A percentile compares a stretch with the other conserved stretches of the same genome.
Conservation (phyloP, 345 rosid genomes). For the Arabis alpina region DNA sequence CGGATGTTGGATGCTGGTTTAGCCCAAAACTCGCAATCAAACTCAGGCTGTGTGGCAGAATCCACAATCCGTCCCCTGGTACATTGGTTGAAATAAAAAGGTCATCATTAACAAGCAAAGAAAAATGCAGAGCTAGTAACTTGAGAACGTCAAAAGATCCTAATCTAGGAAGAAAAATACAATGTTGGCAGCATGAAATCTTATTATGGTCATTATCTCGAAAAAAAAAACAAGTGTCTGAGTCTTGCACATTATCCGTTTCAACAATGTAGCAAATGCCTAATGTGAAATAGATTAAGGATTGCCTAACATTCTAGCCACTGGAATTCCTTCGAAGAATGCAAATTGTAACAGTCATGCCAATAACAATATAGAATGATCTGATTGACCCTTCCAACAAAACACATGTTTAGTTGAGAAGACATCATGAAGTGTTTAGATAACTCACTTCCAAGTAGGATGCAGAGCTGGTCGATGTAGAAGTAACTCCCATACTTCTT, state of each 20-base stretch:
- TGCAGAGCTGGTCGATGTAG: slow-evolving; percentile 48
- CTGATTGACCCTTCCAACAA: slow-evolving; percentile 1
- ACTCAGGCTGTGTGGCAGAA: slow-evolving; percentile 33
- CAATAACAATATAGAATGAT: slow-evolving; percentile 12
- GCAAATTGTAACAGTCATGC: slow-evolving; percentile 4
- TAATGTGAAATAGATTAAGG: background rate
- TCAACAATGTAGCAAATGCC: slow-evolving; percentile 26
- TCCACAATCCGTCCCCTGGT: slow-evolving; percentile 61
- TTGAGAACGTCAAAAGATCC: slow-evolving; percentile 16
- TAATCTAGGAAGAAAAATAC: slow-evolving; percentile 13
- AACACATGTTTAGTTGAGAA: slow-evolving; percentile 6
- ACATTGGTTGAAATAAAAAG: slow-evolving; percentile 36
- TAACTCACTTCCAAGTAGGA: slow-evolving; percentile 65
- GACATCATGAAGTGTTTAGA: background rate
- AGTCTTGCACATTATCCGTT: slow-evolving; percentile 3
- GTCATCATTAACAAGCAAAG: slow-evolving; percentile 25
- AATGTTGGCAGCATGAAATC: slow-evolving; percentile 4
- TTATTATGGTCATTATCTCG: slow-evolving; percentile 3
- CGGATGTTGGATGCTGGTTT: slow-evolving; percentile 50
- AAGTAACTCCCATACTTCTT: slow-evolving; percentile 33
- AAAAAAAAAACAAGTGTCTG: background rate
- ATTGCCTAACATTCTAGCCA: slow-evolving; percentile 3
- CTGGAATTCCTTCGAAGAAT: background rate
- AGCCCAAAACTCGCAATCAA: slow-evolving; percentile 58
- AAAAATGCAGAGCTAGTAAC: slow-evolving; percentile 13